Evolutionary conservation across 192 early-diverging fungal genomes (phyloP), one percentile per base, ranked within the genome.

Genomic region (Gonapodya prolifera): DNA sequence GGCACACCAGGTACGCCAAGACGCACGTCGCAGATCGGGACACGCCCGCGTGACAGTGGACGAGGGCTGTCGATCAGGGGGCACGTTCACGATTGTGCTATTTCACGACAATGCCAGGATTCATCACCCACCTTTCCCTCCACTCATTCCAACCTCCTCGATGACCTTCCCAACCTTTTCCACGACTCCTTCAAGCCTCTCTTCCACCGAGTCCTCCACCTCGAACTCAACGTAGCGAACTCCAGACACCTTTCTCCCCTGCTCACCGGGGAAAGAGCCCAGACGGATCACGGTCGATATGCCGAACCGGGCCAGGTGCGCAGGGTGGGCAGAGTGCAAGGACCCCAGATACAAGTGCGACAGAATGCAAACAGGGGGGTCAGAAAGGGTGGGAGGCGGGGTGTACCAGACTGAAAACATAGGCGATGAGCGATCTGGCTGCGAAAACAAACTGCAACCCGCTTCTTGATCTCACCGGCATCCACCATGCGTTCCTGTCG

Each of bases 41-140:
- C 1, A 91, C 89, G 34, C 90, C 90, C 33, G 90, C 90, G 69
- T 91, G 81, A 74, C 90, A 91, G 74, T 87, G 86, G 30, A 86
- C 81, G 33, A 78, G 75, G 71, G 29, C 76, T 78, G 35, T n/a
- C 1, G 33, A 35, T 2, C 29, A 2, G 45, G 30, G 2, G 1
- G 13, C n/a, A 75, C 23, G 32, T 31, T 28, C n/a, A 75, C 18
- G 31, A 32, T 30, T 30, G 32, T 32, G 34, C 28, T 2, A 76
- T 1, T 1, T 29, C 30, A 45, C 34, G 35, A 69, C 1, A 16
- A 13, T 8, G 76, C 2, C 35, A 76, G 2, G 23, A 8, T 2
- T 2, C 34, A 33, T 1, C 1, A 78, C 78, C 30, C 69, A 82
- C 80, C 85, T 29, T 34, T 79, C 35, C 77, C 78, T 1, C 79